Conservation (phyloP, 2,329 filamentous ascomycete genomes). For the Claviceps quebecensis region DNA sequence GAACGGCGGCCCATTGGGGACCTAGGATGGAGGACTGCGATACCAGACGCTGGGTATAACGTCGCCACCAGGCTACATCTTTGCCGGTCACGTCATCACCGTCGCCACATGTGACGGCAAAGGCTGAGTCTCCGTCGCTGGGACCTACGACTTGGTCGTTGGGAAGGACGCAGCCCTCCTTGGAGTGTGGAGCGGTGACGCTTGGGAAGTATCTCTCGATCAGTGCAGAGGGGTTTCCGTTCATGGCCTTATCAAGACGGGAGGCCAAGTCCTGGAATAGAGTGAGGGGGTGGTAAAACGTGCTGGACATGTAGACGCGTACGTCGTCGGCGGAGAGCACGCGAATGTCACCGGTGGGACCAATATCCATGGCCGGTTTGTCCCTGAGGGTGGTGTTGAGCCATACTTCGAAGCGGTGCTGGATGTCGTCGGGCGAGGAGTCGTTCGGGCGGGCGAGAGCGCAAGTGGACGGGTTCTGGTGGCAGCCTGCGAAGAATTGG, state of each 20-base stretch:
- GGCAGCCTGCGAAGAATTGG: slow-evolving; percentile 19
- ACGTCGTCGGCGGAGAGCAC: slow-evolving; percentile 12
- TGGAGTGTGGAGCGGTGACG: background rate
- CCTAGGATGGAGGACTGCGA: slow-evolving; percentile 15
- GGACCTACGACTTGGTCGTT: background rate
- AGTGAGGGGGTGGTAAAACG: slow-evolving; percentile 16
- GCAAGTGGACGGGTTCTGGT: slow-evolving; percentile 7
- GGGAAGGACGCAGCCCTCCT: background rate
- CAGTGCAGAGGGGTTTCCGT: background rate
- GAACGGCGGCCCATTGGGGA: slow-evolving; percentile 14
- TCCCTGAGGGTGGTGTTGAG: slow-evolving; percentile 9
- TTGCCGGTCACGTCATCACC: slow-evolving; percentile 8
- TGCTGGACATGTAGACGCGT: slow-evolving; percentile 9
- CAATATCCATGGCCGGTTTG: slow-evolving; percentile 11
- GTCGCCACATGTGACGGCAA: slow-evolving; percentile 8
- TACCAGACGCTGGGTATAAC: slow-evolving; percentile 10
- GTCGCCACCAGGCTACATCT: slow-evolving; percentile 10
- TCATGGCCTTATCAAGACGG: slow-evolving; percentile 2
- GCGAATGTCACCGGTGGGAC: slow-evolving; percentile 5
- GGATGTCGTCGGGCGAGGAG: slow-evolving; percentile 3
- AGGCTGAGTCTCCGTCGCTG: background rate
- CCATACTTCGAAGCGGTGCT: slow-evolving; percentile 13
- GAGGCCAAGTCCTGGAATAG: slow-evolving; percentile 4
- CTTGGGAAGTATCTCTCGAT: background rate
- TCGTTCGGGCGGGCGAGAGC: slow-evolving; percentile 3